Conservation (phyloP, 805 yeast genomes). For the Candida orba region DNA sequence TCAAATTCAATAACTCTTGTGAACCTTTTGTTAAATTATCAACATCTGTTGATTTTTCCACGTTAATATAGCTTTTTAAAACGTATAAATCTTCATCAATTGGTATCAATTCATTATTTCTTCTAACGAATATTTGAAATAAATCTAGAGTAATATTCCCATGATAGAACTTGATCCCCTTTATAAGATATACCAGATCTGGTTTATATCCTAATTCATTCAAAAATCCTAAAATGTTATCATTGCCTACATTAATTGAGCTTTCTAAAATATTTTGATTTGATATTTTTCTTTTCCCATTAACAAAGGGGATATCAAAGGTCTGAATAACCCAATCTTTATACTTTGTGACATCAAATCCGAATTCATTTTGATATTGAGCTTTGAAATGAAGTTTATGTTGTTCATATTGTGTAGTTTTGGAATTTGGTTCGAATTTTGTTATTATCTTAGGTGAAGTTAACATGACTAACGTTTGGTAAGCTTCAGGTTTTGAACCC, state of each 20-base stretch:
- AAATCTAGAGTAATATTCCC: slow-evolving; percentile 52
- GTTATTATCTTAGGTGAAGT: slow-evolving; percentile 19
- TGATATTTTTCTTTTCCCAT: slow-evolving; percentile 56
- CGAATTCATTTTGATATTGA: not conserved
- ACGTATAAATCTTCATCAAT: slow-evolving; percentile 47
- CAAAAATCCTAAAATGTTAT: slow-evolving; percentile 29
- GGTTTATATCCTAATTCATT: slow-evolving; percentile 66
- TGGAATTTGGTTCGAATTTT: slow-evolving; percentile 23
- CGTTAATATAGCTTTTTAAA: slow-evolving; percentile 62
- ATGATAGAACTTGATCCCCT: slow-evolving; percentile 56
- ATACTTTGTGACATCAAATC: slow-evolving; percentile 4
- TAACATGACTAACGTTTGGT: slow-evolving; percentile 12
- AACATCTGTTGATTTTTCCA: slow-evolving; percentile 66
- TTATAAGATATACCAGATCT: slow-evolving; percentile 52
- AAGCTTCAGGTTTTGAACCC: slow-evolving; percentile 12
- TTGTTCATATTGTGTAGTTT: slow-evolving; percentile 22
- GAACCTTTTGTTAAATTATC: slow-evolving; percentile 62
- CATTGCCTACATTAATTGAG: slow-evolving; percentile 24
- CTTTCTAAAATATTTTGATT: slow-evolving; percentile 64
- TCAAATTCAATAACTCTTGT: slow-evolving; percentile 52
- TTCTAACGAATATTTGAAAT: slow-evolving; percentile 33
- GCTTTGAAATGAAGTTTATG: slow-evolving; percentile 19
- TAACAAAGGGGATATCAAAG: slow-evolving; percentile 62
- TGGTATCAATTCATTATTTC: slow-evolving; percentile 22
- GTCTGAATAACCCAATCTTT: slow-evolving; percentile 54